These are phyloP conservation scores for Cupressus sempervirens DNA, from an alignment of 75 land plant species.

Conservation along the genomic window DNA sequence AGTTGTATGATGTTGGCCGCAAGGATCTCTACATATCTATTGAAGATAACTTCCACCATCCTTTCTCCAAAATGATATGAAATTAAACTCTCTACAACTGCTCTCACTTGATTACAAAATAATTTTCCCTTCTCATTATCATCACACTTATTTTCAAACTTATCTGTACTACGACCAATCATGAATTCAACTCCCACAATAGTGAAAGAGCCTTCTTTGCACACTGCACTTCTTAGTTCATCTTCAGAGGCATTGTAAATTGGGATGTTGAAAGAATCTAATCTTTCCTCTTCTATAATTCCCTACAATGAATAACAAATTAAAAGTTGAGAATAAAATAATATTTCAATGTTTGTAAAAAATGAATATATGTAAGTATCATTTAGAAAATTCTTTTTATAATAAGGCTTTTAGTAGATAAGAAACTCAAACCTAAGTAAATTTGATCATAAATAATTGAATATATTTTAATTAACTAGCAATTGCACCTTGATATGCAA, in stretches of 20 bases:
- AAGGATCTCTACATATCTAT: neutral
- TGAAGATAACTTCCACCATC: neutral
- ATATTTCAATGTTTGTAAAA: neutral
- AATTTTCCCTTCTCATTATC: neutral
- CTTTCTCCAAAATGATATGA: constrained; percentile 22
- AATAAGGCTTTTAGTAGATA: no score
- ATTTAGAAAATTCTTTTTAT: no score
- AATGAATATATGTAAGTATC: neutral
- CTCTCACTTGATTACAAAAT: constrained; percentile 16
- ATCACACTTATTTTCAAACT: no score
- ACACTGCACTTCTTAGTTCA: constrained; percentile 9
- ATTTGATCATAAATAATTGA: no score
- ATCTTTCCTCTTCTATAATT: constrained; percentile 19
- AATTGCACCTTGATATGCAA: no score
- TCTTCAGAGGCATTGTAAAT: constrained; percentile 10
- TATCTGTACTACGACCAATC: neutral
- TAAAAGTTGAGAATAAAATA: neutral
- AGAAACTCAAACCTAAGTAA: neutral
- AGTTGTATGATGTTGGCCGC: neutral
- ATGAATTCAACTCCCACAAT: neutral
- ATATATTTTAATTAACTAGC: no score
- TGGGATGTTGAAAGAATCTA: constrained; percentile 30
- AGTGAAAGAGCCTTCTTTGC: constrained; percentile 17
- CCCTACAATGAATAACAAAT: constrained; percentile 2
- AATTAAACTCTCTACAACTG: constrained; percentile 24